Percentiles rank a stretch among this genome's conserved stretches.
Evolutionary conservation across 306 rosid species (phyloP).

Genomic region (Notholithocarpus densiflorus): DNA sequence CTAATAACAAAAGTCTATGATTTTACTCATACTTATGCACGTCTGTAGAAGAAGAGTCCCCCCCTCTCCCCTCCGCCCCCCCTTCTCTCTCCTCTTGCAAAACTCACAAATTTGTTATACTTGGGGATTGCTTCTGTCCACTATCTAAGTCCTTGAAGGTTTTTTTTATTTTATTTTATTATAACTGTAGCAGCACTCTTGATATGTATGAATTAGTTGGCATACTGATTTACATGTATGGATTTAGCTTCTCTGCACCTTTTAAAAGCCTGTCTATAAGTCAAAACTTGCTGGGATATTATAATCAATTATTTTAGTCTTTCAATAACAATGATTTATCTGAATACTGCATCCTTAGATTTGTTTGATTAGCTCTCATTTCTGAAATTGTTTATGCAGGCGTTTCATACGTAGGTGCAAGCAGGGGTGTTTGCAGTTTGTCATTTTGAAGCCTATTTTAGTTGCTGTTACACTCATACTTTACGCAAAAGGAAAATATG

Average conservation of each 20-base stretch:
- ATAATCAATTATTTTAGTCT: conserved; percentile 8
- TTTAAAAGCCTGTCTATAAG: background rate
- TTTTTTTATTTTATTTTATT: no score
- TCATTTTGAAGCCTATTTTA: conserved; percentile 90
- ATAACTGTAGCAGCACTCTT: no score
- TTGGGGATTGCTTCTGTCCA: no score
- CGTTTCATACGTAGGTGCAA: conserved; percentile 98
- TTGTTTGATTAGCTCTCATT: conserved; percentile 12
- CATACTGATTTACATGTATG: background rate
- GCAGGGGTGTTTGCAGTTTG: conserved; percentile 98
- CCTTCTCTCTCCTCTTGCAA: no score
- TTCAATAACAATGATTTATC: conserved; percentile 8
- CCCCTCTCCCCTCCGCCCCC: background rate
- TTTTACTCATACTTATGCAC: background rate
- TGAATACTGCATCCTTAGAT: conserved; percentile 5
- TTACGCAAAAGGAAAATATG: conserved; percentile 80
- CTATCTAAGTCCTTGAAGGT: no score
- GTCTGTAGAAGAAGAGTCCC: background rate
- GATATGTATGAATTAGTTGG: background rate
- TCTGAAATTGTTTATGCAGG: conserved; percentile 51
- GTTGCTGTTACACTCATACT: conserved; percentile 81
- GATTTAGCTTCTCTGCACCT: background rate
- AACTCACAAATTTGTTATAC: no score
- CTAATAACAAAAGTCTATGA: background rate
- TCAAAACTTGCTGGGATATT: background rate